These are phyloP conservation scores for Brassica rapa DNA, from an alignment of 345 rosid genomes.

Conservation along the genomic window DNA sequence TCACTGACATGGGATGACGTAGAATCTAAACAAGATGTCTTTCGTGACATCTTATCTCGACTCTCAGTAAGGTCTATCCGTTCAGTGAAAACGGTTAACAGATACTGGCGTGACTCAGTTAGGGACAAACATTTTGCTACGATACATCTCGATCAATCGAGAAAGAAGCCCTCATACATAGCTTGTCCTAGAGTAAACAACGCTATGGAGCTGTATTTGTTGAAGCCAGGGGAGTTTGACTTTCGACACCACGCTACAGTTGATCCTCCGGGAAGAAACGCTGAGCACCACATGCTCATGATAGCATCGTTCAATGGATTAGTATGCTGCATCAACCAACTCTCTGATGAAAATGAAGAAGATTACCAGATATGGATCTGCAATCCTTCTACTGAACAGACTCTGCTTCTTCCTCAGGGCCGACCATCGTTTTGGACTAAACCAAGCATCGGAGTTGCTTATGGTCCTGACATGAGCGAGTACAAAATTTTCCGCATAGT, in stretches of 20 bases:
- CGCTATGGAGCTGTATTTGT: neutral
- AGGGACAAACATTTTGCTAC: slow-evolving; percentile 9
- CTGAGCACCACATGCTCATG: neutral
- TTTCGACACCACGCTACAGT: neutral
- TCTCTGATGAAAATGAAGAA: neutral
- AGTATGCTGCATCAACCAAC: slow-evolving; percentile 5
- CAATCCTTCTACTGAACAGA: neutral
- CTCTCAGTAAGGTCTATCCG: slow-evolving; percentile 25
- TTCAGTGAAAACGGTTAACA: slow-evolving; percentile 24
- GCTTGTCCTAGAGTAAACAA: neutral
- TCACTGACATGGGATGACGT: slow-evolving; percentile 13
- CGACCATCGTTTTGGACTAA: slow-evolving; percentile 1
- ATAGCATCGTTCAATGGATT: slow-evolving; percentile 10
- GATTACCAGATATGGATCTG: neutral
- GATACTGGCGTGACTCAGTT: neutral
- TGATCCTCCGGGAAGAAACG: neutral
- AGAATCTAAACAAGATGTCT: slow-evolving; percentile 14
- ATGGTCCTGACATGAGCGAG: slow-evolving; percentile 28
- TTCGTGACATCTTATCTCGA: slow-evolving; percentile 32
- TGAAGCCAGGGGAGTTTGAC: neutral
- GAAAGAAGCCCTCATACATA: slow-evolving; percentile 20
- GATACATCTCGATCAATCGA: slow-evolving; percentile 27
- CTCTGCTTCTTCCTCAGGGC: slow-evolving; percentile 5
- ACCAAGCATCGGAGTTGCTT: slow-evolving; percentile 44
- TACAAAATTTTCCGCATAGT: slow-evolving; percentile 43